Conservation (phyloP, 2,329 filamentous ascomycete genomes). For the Ascochyta lentis region DNA sequence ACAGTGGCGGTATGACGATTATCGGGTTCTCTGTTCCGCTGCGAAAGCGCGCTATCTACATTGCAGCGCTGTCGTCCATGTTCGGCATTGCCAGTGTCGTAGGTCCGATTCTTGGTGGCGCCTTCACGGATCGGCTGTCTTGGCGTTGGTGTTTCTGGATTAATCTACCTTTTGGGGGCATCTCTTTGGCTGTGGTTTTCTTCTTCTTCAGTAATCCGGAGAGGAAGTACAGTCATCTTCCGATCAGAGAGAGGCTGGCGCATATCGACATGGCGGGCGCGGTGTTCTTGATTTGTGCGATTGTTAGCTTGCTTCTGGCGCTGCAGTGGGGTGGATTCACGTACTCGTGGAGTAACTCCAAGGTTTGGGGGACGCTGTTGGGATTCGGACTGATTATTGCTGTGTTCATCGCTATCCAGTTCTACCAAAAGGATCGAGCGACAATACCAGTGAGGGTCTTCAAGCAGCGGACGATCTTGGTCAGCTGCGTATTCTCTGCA, state of each 20-base stretch:
- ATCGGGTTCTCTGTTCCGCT: constrained; percentile 51
- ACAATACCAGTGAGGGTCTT: constrained; percentile 44
- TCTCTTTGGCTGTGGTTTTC: constrained; percentile 42
- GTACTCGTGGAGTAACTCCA: constrained; percentile 56
- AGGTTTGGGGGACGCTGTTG: constrained; percentile 59
- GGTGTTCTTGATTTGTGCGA: constrained; percentile 41
- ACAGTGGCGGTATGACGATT: constrained; percentile 62
- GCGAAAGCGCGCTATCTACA: constrained; percentile 52
- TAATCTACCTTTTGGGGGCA: constrained; percentile 54
- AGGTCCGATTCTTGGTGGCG: constrained; percentile 53
- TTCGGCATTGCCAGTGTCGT: constrained; percentile 51
- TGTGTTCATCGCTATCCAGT: constrained; percentile 50
- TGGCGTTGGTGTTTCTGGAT: constrained; percentile 54
- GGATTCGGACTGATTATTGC: constrained; percentile 56
- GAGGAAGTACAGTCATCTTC: constrained; percentile 33
- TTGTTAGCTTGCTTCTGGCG: constrained; percentile 43
- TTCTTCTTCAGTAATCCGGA: constrained; percentile 44
- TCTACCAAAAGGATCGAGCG: constrained; percentile 38
- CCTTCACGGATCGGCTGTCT: constrained; percentile 47
- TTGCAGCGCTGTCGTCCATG: constrained; percentile 46
- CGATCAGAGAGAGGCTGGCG: constrained; percentile 43
- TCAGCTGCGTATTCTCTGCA: constrained; percentile 43
- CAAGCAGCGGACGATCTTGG: constrained; percentile 45
- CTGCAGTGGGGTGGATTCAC: constrained; percentile 52
- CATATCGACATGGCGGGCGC: constrained; percentile 48